These are phyloP conservation scores for Bauhinia variegata DNA, from an alignment of 306 rosid genomes.

Conservation along the genomic window DNA sequence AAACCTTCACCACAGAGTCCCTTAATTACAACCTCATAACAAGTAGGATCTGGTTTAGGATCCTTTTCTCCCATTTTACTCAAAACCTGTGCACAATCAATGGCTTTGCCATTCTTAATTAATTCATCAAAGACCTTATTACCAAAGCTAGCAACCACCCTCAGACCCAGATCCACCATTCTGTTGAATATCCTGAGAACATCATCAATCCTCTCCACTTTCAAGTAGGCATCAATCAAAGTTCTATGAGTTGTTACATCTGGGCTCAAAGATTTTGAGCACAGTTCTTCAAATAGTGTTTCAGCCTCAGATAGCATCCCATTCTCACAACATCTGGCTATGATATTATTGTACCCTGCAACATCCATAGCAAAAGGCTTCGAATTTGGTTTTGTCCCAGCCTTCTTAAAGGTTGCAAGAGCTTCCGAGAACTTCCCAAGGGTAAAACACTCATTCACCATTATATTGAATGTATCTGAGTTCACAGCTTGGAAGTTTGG, in stretches of 20 bases:
- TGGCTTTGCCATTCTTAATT: constrained; percentile 68
- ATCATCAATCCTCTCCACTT: constrained; percentile 65
- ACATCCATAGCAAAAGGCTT: constrained; percentile 91
- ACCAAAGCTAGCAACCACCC: constrained; percentile 86
- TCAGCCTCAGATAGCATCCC: constrained; percentile 80
- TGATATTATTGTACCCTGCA: constrained; percentile 85
- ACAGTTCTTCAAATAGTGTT: constrained; percentile 63
- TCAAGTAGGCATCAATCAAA: constrained; percentile 78
- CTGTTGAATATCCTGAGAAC: constrained; percentile 66
- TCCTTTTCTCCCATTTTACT: constrained; percentile 92
- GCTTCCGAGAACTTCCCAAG: constrained; percentile 62
- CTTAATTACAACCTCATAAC: constrained; percentile 82
- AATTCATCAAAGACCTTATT: constrained; percentile 71
- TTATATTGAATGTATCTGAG: constrained; percentile 79
- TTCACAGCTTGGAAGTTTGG: constrained; percentile 88
- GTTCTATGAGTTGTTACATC: constrained; percentile 83
- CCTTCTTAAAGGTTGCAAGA: constrained; percentile 72
- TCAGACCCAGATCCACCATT: constrained; percentile 86
- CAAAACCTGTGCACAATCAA: constrained; percentile 74
- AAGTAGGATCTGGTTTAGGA: constrained; percentile 86
- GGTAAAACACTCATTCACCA: constrained; percentile 88
- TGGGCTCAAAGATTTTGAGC: constrained; percentile 78
- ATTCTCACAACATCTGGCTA: constrained; percentile 71
- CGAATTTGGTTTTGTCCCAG: constrained; percentile 69
- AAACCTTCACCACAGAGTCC: constrained; percentile 73